Base-by-base conservation (phyloP, 768 basidiomycete genomes). In the Paxillus involutus region DNA sequence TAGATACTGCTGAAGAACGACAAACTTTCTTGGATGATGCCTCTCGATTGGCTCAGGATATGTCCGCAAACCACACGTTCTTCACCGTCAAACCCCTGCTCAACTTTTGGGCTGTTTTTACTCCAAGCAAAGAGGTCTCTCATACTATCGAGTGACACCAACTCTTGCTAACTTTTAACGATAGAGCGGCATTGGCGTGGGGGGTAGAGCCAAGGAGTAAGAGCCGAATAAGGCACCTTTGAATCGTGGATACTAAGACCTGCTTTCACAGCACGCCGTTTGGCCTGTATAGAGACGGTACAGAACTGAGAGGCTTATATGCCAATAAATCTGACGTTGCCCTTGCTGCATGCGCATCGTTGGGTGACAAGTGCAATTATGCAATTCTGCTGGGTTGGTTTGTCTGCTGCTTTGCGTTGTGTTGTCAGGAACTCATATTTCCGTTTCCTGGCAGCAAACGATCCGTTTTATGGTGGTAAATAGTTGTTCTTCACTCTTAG, bases 41-140 rank as follows among this genome's bases (percentile, higher is more conserved):
- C 3, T 66, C 67, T 47, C 77, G 85, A 29, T 80, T 91, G 10
- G 89, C 86, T 0, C 64, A 78, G 43, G 89, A 89, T 63, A 75
- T 91, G 33, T 84, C 89, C 2, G 70, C 77, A 29, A 89, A 89
- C 62, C 85, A 88, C 58, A 90, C 89, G 0, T 91, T 90, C 66
- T 77, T 85, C 56, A 84, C 87, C 0, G 88, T 92, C 17, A 81
- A 80, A 59, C 88, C 88, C 3, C 71, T 91, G 44, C 70, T 91
- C 58, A 91, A 91, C 63, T 89, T 91, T 59, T 92, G 88, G 87
- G 89, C 85, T 6, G 86, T 86, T 0, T 91, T 89, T 59, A 75
- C 85, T 17, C 83, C 89, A 0, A 91, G 89, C 65, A 77, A 77
- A 55, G 86, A 90, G 77, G 90, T 86, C 42, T 37, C 26, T 19